Evolutionary conservation across 305 asterid genomes (phyloP), one percentile per base, ranked within the genome.

Genomic region (Fraxinus sp.): DNA sequence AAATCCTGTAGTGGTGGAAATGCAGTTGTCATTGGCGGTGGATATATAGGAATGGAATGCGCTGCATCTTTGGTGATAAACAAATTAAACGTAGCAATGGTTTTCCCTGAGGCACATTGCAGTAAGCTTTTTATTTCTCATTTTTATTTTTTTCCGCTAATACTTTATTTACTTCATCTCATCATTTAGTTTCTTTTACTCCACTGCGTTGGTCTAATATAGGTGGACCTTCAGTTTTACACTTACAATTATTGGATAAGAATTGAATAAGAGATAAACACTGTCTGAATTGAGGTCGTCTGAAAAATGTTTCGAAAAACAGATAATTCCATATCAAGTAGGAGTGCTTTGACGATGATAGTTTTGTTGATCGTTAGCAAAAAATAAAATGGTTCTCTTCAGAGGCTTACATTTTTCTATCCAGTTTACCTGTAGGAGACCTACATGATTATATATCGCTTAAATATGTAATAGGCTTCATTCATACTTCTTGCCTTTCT

Each of bases 31-130:
- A 88, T 94, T 71, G 98, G 97, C 4, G 98, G 97, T 18, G 97
- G 97, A 84, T 94, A 93, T 83, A 93, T 94, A 85, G 96, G 98
- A 88, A 93, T 94, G 98, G 97, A 94, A 80, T 93, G 97, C 76
- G 97, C 95, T 62, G 97, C 97, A 64, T 92, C 97, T 80, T 88
- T 94, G 90, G 97, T 88, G 86, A 91, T 93, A 80, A 92, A 91
- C 91, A 90, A 89, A 81, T 86, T 90, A 75, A 91, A 89, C 33
- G 98, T 86, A 76, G 89, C 95, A 83, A 91, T 94, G 97, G 98
- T 94, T 85, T 94, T 94, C 78, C 98, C 96, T 5, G 97, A 92
- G 89, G 93, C 93, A 22, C 97, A 92, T 75, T 92, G 93, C 59
- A 92, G 97, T 93, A 89, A 89, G 97, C 85, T 66, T 80, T 85